These are phyloP conservation scores for Paxillus ammoniavirescens DNA, from an alignment of 768 basidiomycete genomes.

Conservation along the genomic window DNA sequence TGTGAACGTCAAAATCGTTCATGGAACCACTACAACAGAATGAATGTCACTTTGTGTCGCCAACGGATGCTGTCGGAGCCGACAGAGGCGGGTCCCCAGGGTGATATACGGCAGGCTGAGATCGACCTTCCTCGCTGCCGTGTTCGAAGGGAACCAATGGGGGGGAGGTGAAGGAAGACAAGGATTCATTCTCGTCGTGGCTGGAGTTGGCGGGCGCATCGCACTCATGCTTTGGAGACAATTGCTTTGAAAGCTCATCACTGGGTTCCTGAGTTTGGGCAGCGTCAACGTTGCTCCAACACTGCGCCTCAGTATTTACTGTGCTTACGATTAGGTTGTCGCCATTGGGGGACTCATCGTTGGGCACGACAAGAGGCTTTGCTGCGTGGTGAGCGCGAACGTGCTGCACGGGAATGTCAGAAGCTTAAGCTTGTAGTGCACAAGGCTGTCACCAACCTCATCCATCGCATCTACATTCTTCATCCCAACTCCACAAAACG, in stretches of 20 bases:
- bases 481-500: background rate
- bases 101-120: too few species aligned
- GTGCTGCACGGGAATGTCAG: background rate
- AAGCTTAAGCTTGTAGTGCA: background rate
- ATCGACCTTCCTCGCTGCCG: background rate
- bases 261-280: background rate
- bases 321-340: background rate
- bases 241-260: background rate
- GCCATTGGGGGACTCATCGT: background rate
- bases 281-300: background rate
- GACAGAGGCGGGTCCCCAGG: background rate
- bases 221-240: too few species aligned
- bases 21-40: background rate
- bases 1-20: background rate
- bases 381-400: background rate
- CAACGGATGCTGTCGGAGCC: background rate
- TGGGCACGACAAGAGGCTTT: background rate
- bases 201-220: too few species aligned
- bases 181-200: background rate
- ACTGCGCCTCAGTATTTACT: too few species aligned
- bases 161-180: background rate
- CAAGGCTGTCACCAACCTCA: background rate
- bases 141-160: conserved; percentile 7
- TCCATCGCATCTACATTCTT: background rate
- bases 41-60: background rate